phyloP scores from a whole-genome alignment of 139 green algal genomes.

The Eudorina sp. region DNA sequence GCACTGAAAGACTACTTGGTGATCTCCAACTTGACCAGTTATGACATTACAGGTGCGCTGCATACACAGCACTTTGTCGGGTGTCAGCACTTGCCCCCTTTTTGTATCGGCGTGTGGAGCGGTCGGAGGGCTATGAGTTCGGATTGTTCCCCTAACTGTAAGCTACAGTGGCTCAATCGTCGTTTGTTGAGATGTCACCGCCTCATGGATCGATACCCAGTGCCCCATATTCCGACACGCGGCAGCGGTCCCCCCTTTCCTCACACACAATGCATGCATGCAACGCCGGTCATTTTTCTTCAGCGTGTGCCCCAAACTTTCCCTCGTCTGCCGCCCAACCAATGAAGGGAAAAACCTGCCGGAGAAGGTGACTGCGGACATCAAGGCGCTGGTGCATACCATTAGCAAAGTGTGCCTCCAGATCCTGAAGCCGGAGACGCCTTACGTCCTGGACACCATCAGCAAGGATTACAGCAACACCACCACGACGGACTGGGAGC shows the following conservation, averaged over 20 bases:
- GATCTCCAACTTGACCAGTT: slow-evolving; percentile 35
- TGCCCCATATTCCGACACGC: too few relatives aligned
- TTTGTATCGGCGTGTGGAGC: too few relatives aligned
- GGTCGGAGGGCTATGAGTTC: too few relatives aligned
- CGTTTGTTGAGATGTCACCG: too few relatives aligned
- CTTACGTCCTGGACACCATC: slow-evolving; percentile 53
- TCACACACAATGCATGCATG: too few relatives aligned
- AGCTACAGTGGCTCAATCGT: too few relatives aligned
- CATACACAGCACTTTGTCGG: not conserved
- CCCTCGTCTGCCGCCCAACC: not conserved
- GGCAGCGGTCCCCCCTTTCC: too few relatives aligned
- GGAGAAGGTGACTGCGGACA: slow-evolving; percentile 52
- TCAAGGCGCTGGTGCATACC: slow-evolving; percentile 62
- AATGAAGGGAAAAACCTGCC: slow-evolving; percentile 57
- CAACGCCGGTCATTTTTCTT: too few relatives aligned
- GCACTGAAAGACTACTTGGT: slow-evolving; percentile 61
- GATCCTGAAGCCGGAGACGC: slow-evolving; percentile 63
- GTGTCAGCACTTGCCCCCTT: not conserved
- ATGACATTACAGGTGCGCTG: slow-evolving; percentile 56
- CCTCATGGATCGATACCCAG: too few relatives aligned
- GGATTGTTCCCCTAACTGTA: too few relatives aligned
- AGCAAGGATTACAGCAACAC: slow-evolving; percentile 56
- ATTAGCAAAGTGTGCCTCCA: slow-evolving; percentile 67
- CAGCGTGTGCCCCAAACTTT: too few relatives aligned
- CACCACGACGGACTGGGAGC: slow-evolving; percentile 54